These are phyloP conservation scores for Zygosaccharomyces bisporus DNA, from an alignment of 805 yeast genomes.

Conservation along the genomic window DNA sequence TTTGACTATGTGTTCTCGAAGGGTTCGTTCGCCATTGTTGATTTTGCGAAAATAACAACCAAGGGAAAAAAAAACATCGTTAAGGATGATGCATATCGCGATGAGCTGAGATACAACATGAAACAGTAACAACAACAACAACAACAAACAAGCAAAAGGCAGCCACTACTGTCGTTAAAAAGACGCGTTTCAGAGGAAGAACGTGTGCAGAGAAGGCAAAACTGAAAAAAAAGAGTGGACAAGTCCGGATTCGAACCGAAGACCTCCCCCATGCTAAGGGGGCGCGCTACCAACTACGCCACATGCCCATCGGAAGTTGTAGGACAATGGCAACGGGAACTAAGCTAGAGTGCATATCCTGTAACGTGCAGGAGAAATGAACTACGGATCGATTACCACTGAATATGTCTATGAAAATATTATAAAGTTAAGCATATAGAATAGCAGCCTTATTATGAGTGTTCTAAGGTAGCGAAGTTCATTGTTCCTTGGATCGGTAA, in stretches of 20 bases:
- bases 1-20: neutral
- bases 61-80: neutral
- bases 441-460: too few species aligned
- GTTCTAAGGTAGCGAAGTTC: too few species aligned
- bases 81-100: neutral
- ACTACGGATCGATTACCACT: too few species aligned
- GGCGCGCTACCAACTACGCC: constrained; percentile 10
- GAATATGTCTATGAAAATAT: too few species aligned
- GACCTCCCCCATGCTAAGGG: constrained; percentile 10
- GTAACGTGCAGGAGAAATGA: too few species aligned
- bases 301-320: constrained; percentile 1
- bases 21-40: neutral
- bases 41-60: constrained; percentile 1
- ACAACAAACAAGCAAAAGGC: neutral
- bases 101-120: neutral
- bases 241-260: constrained; percentile 9
- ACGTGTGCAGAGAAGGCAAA: too few species aligned
- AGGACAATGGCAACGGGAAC: too few species aligned
- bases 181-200: too few species aligned
- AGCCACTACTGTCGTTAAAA: too few species aligned
- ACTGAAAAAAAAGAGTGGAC: neutral
- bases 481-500: too few species aligned
- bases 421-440: too few species aligned
- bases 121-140: neutral
- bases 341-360: too few species aligned